A percentile compares a stretch with the other conserved stretches of the same genome.
Conservation (phyloP, 768 basidiomycete genomes). For the Psilocybe cyanescens region DNA sequence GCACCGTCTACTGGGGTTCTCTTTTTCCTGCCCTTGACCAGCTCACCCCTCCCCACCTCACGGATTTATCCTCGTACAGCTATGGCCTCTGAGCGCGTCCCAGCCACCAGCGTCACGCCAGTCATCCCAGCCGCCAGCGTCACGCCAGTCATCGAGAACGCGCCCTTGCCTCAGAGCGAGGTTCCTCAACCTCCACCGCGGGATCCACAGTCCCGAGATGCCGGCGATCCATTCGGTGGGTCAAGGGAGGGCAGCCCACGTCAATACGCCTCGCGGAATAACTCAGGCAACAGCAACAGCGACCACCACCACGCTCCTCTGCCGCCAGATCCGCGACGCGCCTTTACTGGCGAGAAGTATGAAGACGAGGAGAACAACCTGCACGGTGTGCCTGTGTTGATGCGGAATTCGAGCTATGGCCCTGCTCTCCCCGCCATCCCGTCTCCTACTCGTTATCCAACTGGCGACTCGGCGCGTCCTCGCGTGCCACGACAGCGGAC, state of each 20-base stretch:
- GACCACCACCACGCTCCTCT: not conserved
- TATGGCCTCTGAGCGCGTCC: not conserved
- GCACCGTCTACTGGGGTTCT: not conserved
- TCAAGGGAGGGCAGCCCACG: not conserved
- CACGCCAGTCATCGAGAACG: not conserved
- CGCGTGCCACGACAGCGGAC: not conserved
- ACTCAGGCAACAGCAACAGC: not conserved
- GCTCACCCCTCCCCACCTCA: not conserved
- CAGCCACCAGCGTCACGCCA: not conserved
- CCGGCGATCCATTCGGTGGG: not conserved
- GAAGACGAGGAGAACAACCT: not conserved
- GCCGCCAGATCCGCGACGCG: not conserved
- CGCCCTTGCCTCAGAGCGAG: not conserved
- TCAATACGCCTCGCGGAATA: not conserved
- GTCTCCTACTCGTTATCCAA: not conserved
- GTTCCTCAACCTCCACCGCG: not conserved
- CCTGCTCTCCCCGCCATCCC: not conserved
- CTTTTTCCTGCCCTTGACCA: not conserved
- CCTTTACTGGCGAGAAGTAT: not conserved
- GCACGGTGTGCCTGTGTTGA: not conserved
- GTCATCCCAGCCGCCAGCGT: not conserved
- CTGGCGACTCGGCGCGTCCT: not conserved
- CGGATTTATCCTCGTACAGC: not conserved
- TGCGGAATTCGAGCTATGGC: not conserved
- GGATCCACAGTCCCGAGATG: not conserved